Conservation (phyloP, 352 stramenopile genomes). For the Phytophthora agathidicida region DNA sequence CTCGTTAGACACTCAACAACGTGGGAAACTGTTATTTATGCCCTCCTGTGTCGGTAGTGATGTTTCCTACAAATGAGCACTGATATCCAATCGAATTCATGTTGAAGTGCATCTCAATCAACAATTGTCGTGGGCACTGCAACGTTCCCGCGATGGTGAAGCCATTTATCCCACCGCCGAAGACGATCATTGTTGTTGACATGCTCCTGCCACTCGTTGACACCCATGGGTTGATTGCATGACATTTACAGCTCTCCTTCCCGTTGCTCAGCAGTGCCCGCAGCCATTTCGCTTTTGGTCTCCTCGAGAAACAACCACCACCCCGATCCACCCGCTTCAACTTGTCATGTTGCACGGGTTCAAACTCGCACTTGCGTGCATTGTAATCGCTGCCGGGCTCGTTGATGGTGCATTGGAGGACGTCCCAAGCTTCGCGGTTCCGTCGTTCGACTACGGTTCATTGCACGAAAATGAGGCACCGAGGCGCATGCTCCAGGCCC, state of each 20-base stretch:
- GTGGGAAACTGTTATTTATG: too few relatives aligned
- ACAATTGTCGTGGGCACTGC: conserved; percentile 26
- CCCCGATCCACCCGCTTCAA: conserved; percentile 1
- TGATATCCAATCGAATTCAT: background rate
- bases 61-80: conserved; percentile 1
- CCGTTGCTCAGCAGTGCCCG: too few relatives aligned
- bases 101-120: conserved; percentile 17
- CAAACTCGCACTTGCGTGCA: conserved; percentile 6
- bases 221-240: conserved; percentile 14
- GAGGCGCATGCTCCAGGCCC: conserved; percentile 35
- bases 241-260: background rate
- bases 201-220: conserved; percentile 9
- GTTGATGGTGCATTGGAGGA: conserved; percentile 19
- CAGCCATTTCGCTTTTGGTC: conserved; percentile 17
- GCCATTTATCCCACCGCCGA: conserved; percentile 12
- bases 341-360: conserved; percentile 11
- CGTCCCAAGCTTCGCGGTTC: conserved; percentile 38
- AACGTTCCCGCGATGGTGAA: conserved; percentile 22
- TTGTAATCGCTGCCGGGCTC: background rate
- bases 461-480: conserved; percentile 19
- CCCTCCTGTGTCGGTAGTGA: background rate
- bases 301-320: conserved; percentile 10
- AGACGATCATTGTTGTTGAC: background rate
- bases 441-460: conserved; percentile 42
- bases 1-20: conserved; percentile 12